These are phyloP conservation scores for Lecanoromycetidae sp. DNA, from an alignment of 2,329 filamentous ascomycete genomes.

Conservation along the genomic window DNA sequence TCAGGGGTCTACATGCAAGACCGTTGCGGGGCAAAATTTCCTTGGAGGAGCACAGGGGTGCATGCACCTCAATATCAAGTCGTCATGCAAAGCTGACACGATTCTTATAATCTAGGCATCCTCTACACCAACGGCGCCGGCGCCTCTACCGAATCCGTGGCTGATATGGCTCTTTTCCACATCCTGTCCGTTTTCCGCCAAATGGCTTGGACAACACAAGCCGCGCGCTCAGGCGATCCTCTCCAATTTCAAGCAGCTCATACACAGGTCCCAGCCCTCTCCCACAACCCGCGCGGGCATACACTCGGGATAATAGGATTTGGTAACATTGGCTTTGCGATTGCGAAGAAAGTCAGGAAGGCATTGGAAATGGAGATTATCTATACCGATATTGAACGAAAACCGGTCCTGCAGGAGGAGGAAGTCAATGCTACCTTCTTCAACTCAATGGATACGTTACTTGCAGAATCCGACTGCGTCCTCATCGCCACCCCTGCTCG, in stretches of 20 bases:
- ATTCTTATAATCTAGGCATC: conserved; percentile 22
- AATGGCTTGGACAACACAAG: conserved; percentile 52
- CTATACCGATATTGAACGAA: conserved; percentile 60
- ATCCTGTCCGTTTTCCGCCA: conserved; percentile 58
- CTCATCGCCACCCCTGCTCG: conserved; percentile 56
- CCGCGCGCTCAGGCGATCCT: conserved; percentile 58
- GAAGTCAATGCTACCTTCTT: conserved; percentile 49
- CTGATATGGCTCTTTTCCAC: conserved; percentile 46
- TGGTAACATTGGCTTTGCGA: conserved; percentile 73
- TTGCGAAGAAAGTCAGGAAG: conserved; percentile 59
- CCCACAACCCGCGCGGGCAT: conserved; percentile 66
- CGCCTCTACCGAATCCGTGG: conserved; percentile 37
- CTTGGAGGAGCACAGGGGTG: too few relatives aligned
- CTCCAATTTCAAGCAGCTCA: conserved; percentile 67
- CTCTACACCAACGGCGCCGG: conserved; percentile 37
- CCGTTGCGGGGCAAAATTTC: too few relatives aligned
- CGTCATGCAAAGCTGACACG: neutral
- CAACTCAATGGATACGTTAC: conserved; percentile 59
- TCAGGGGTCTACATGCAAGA: too few relatives aligned
- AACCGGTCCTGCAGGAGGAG: conserved; percentile 43
- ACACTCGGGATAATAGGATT: conserved; percentile 70
- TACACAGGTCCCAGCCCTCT: conserved; percentile 71
- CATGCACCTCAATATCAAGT: neutral
- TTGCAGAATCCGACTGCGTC: conserved; percentile 59
- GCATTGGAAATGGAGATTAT: conserved; percentile 64